Percentiles rank a stretch among this genome's conserved stretches.
Conservation (phyloP, 140 eudicot species). For the Cichorium intybus region DNA sequence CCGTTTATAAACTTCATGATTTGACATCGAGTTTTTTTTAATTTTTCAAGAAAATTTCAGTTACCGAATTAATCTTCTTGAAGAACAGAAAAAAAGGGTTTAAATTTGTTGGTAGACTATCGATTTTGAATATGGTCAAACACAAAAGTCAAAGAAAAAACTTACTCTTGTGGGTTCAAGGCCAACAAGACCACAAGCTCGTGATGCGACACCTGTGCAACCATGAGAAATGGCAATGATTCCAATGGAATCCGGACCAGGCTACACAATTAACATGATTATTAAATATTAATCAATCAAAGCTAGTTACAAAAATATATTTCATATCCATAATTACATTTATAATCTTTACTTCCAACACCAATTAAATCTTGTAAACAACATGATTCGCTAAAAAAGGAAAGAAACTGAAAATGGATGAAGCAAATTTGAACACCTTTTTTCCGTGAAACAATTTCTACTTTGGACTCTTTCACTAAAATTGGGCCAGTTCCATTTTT, state of each 20-base stretch:
- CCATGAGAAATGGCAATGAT: slow-evolving; percentile 97
- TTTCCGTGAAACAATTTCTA: not conserved
- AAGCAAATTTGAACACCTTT: not conserved
- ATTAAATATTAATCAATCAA: not conserved
- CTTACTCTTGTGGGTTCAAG: slow-evolving; percentile 68
- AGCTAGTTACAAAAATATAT: not conserved
- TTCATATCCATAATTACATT: not conserved
- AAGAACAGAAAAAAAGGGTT: not conserved
- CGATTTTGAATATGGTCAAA: not conserved
- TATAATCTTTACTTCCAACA: not conserved
- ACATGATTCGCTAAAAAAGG: not conserved
- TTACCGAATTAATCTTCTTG: not conserved
- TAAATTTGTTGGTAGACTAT: not conserved
- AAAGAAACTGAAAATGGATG: not conserved
- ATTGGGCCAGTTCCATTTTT: not conserved
- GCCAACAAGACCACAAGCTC: slow-evolving; percentile 73
- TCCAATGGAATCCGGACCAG: slow-evolving; percentile 99
- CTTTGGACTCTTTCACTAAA: not conserved
- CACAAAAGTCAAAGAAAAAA: not conserved
- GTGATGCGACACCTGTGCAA: slow-evolving; percentile 51
- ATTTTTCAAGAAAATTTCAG: not conserved
- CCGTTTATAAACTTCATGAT: not conserved
- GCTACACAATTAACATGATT: slow-evolving; percentile 33
- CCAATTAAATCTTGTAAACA: not conserved
- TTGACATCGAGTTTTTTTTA: not conserved